These are phyloP conservation scores for Aspergillus oerlinghausenensis DNA, from an alignment of 2,329 filamentous ascomycete genomes.

Conservation along the genomic window DNA sequence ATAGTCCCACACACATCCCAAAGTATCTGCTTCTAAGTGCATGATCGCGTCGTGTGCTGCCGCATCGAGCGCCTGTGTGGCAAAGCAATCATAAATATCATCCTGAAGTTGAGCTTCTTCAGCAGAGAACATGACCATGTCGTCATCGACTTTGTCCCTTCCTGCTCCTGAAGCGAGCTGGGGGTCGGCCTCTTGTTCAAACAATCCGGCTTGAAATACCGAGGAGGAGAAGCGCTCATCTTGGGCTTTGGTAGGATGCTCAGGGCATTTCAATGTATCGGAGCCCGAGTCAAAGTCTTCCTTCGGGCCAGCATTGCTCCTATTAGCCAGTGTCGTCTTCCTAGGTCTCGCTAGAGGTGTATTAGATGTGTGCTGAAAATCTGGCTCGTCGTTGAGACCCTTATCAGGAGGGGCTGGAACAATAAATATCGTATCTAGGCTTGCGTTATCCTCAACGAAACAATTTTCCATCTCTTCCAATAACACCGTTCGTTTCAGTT, in stretches of 20 bases:
- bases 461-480: not conserved
- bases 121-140: not conserved
- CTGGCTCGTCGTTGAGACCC: not conserved
- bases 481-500: not conserved
- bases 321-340: not conserved
- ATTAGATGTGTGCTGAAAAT: not conserved
- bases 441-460: not conserved
- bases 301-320: not conserved
- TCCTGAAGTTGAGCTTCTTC: not conserved
- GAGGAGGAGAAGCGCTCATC: not conserved
- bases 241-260: not conserved
- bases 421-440: not conserved
- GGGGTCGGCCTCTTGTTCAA: not conserved
- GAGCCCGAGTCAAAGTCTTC: not conserved
- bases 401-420: not conserved
- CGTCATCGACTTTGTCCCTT: not conserved
- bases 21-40: constrained; percentile 1
- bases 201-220: not conserved
- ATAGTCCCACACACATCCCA: not conserved
- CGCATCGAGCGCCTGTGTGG: constrained; percentile 7
- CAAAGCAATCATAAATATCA: not conserved
- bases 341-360: not conserved
- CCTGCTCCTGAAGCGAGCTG: not conserved
- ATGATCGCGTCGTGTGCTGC: constrained; percentile 11
- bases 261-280: not conserved